These are phyloP conservation scores for Tuber melanosporum DNA, from an alignment of 495 filamentous ascomycete species.

Conservation along the genomic window DNA sequence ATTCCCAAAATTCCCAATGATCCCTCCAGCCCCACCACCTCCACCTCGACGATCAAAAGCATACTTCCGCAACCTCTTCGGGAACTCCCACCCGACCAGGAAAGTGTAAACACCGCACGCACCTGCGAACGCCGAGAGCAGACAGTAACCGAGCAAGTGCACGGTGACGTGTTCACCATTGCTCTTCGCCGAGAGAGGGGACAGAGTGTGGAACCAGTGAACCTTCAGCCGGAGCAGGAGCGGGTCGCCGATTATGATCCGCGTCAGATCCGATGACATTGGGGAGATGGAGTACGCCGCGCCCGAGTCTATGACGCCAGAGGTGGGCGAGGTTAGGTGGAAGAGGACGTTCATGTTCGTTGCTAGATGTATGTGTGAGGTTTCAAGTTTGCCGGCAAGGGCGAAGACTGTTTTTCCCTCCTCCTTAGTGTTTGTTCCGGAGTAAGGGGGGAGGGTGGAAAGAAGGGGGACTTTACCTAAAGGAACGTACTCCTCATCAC, in stretches of 20 bases:
- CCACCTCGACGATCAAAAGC: slow-evolving; percentile 43
- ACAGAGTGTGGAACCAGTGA: slow-evolving; percentile 67
- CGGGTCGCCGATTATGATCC: slow-evolving; percentile 79
- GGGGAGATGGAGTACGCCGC: slow-evolving; percentile 79
- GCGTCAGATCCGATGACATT: slow-evolving; percentile 53
- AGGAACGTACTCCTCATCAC: slow-evolving; percentile 51
- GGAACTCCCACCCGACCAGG: slow-evolving; percentile 44
- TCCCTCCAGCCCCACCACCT: slow-evolving; percentile 48
- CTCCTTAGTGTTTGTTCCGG: slow-evolving; percentile 3
- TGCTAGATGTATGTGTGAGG: slow-evolving; percentile 82
- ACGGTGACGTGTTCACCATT: slow-evolving; percentile 43
- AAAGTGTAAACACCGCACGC: slow-evolving; percentile 42
- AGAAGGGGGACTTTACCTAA: slow-evolving; percentile 40
- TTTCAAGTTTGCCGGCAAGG: slow-evolving; percentile 78
- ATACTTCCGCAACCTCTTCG: slow-evolving; percentile 48
- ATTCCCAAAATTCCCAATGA: slow-evolving; percentile 44
- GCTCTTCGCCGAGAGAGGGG: slow-evolving; percentile 53
- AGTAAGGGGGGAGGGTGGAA: not conserved
- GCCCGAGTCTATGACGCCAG: slow-evolving; percentile 71
- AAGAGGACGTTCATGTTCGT: slow-evolving; percentile 64
- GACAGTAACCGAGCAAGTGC: slow-evolving; percentile 36
- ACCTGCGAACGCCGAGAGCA: slow-evolving; percentile 45
- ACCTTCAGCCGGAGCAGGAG: slow-evolving; percentile 74
- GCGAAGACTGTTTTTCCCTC: slow-evolving; percentile 60
- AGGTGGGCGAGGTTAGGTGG: slow-evolving; percentile 39